Conservation (phyloP, 2,329 filamentous ascomycete species). For the Talaromyces sp. region DNA sequence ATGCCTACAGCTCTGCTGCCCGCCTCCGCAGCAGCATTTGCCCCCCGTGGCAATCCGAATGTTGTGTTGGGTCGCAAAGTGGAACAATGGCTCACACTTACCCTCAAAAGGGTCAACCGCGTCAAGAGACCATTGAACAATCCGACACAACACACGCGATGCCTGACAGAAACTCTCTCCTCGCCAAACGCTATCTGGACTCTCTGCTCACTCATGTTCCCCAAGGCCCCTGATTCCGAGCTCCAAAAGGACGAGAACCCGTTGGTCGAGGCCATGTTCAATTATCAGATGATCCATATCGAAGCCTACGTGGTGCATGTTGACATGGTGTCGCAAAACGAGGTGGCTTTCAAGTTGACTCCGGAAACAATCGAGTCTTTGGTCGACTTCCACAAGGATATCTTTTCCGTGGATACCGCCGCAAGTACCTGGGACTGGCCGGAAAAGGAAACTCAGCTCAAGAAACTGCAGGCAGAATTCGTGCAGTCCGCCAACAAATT, state of each 20-base stretch:
- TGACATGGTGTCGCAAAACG: conserved; percentile 96
- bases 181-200: conserved; percentile 91
- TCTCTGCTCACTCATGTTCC: conserved; percentile 85
- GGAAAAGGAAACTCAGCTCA: conserved; percentile 92
- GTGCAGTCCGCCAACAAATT: conserved; percentile 96
- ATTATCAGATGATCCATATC: conserved; percentile 88
- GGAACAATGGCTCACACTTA: conserved; percentile 95
- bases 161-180: conserved; percentile 90
- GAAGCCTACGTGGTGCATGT: conserved; percentile 98
- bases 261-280: conserved; percentile 81
- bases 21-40: conserved; percentile 93
- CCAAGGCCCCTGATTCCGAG: conserved; percentile 82
- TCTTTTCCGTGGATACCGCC: conserved; percentile 86
- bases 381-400: conserved; percentile 92
- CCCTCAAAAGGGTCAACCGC: conserved; percentile 92
- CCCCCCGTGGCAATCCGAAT: conserved; percentile 87
- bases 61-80: conserved; percentile 89
- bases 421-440: conserved; percentile 91
- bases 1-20: conserved; percentile 95
- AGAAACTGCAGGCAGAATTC: conserved; percentile 96
- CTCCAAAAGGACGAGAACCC: conserved; percentile 78
- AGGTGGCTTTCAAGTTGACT: conserved; percentile 97
- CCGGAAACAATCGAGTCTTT: conserved; percentile 89
- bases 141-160: conserved; percentile 90
- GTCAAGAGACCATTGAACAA: conserved; percentile 97